Percentiles rank a stretch among this genome's conserved stretches.
These are phyloP conservation scores for Aspergillus felis DNA, from an alignment of 2,329 filamentous ascomycete species.

Conservation along the genomic window DNA sequence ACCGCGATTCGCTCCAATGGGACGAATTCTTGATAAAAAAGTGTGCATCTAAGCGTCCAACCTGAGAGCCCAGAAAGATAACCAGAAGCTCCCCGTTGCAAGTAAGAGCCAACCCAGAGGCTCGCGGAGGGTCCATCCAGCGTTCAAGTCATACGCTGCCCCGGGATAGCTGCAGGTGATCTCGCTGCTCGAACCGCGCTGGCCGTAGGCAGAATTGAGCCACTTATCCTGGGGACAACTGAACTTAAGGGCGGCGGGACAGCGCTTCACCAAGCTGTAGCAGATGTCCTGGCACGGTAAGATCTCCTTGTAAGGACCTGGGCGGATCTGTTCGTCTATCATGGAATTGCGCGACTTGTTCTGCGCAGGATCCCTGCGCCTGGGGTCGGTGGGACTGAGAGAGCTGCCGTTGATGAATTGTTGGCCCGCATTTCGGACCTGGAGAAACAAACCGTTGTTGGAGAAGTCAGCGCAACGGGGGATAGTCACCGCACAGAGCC, in stretches of 20 bases:
- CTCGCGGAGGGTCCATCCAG: background rate
- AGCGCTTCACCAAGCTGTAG: conserved; percentile 78
- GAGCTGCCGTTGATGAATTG: conserved; percentile 66
- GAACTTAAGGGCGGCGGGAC: conserved; percentile 73
- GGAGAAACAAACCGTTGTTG: conserved; percentile 53
- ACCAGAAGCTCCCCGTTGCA: conserved; percentile 9
- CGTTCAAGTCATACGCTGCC: conserved; percentile 50
- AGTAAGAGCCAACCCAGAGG: background rate
- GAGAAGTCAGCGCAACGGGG: conserved; percentile 86
- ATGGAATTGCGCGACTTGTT: conserved; percentile 64
- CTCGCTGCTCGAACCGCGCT: conserved; percentile 31
- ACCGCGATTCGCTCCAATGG: background rate
- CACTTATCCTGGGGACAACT: conserved; percentile 60
- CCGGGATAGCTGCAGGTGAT: conserved; percentile 61
- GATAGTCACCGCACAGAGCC: conserved; percentile 91
- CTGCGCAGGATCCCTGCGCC: conserved; percentile 37
- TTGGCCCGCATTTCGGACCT: conserved; percentile 67
- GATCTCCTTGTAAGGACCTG: conserved; percentile 91
- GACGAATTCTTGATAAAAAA: background rate
- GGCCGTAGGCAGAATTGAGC: conserved; percentile 51
- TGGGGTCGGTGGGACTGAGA: conserved; percentile 39
- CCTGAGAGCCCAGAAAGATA: conserved; percentile 14
- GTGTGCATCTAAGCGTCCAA: background rate
- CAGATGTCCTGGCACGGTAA: conserved; percentile 86
- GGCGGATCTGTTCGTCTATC: conserved; percentile 68